Evolutionary conservation across 2,329 filamentous ascomycete genomes (phyloP).

Genomic region (Teratosphaeria nubilosa): DNA sequence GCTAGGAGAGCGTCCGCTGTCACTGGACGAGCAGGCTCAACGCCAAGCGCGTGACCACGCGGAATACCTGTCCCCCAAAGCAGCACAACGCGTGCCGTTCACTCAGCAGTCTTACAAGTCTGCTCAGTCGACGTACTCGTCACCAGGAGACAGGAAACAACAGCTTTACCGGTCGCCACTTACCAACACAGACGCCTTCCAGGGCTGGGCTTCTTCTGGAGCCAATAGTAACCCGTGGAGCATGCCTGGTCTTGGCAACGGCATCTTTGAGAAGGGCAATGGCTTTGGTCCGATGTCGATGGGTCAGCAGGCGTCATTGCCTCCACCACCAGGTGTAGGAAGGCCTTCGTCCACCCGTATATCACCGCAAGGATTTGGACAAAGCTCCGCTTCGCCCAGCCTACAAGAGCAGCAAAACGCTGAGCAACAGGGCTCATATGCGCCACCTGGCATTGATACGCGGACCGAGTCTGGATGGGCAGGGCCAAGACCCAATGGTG

Average conservation of each 20-base stretch:
- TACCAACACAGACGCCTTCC: slow-evolving; percentile 14
- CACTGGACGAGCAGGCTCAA: slow-evolving; percentile 5
- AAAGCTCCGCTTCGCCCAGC: slow-evolving; percentile 17
- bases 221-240: slow-evolving; percentile 59
- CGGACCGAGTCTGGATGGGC: slow-evolving; percentile 17
- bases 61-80: slow-evolving; percentile 13
- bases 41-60: slow-evolving; percentile 8
- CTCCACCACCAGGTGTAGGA: slow-evolving; percentile 21
- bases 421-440: slow-evolving; percentile 19
- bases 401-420: slow-evolving; percentile 14
- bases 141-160: slow-evolving; percentile 26
- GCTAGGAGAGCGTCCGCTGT: slow-evolving; percentile 7
- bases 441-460: slow-evolving; percentile 20
- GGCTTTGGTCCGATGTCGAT: slow-evolving; percentile 22
- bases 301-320: slow-evolving; percentile 18
- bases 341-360: slow-evolving; percentile 23
- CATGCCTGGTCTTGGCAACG: slow-evolving; percentile 64
- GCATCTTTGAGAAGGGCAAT: slow-evolving; percentile 50
- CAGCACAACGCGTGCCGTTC: slow-evolving; percentile 13
- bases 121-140: slow-evolving; percentile 34
- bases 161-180: slow-evolving; percentile 25
- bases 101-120: slow-evolving; percentile 16
- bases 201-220: slow-evolving; percentile 27
- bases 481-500: slow-evolving; percentile 18
- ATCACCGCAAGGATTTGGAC: slow-evolving; percentile 20